Conservation (phyloP, 2,329 filamentous ascomycete species). For the Sphaerostilbella broomeana region DNA sequence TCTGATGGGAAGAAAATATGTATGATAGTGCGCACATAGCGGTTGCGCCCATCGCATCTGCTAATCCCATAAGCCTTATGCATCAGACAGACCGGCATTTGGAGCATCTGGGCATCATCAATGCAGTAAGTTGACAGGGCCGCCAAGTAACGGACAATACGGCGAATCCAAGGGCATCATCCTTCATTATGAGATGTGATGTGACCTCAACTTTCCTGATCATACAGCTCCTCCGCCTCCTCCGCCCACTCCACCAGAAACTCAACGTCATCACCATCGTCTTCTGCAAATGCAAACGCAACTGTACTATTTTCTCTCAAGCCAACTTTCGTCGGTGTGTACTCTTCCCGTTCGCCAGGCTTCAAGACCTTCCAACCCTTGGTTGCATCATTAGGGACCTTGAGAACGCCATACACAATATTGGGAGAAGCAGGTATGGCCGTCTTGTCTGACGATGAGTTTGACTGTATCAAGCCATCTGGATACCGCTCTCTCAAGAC, state of each 20-base stretch:
- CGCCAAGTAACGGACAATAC: too few relatives aligned
- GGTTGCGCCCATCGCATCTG: too few relatives aligned
- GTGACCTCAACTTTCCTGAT: slow-evolving; percentile 10
- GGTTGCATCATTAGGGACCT: slow-evolving; percentile 36
- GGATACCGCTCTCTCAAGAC: slow-evolving; percentile 53
- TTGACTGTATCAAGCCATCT: slow-evolving; percentile 38
- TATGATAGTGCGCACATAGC: too few relatives aligned
- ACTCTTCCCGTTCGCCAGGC: slow-evolving; percentile 26
- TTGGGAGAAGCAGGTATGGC: slow-evolving; percentile 34
- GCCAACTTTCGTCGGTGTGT: slow-evolving; percentile 36
- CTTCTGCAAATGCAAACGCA: slow-evolving; percentile 42
- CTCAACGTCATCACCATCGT: slow-evolving; percentile 31
- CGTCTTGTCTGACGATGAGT: slow-evolving; percentile 27
- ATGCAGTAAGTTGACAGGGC: too few relatives aligned
- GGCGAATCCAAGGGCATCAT: too few relatives aligned
- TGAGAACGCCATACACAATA: slow-evolving; percentile 42
- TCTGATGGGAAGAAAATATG: too few relatives aligned
- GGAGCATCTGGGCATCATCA: too few relatives aligned
- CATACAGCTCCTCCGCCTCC: slow-evolving; percentile 35
- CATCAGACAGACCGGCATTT: too few relatives aligned
- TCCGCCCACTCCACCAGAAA: slow-evolving; percentile 42
- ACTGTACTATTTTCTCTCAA: slow-evolving; percentile 42
- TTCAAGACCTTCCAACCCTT: slow-evolving; percentile 46
- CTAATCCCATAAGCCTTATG: too few relatives aligned
- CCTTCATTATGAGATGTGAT: too few relatives aligned